phyloP scores from a whole-genome alignment of 2,329 filamentous ascomycete genomes.

The Teratosphaeria destructans region DNA sequence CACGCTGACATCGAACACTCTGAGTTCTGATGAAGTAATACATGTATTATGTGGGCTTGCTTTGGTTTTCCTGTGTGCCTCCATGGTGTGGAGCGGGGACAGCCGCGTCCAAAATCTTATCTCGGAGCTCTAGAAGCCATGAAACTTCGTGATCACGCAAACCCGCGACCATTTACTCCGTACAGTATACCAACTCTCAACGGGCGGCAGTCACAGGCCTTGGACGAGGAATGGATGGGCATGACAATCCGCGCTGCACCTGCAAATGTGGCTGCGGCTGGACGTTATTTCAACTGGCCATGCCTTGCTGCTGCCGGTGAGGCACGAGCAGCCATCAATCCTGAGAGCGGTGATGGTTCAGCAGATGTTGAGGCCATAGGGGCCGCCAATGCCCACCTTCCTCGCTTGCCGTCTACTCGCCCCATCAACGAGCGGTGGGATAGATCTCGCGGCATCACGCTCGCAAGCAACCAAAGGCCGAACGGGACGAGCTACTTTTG shows the following conservation, averaged over 20 bases:
- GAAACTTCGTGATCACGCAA: too few species aligned
- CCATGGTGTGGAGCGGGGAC: too few species aligned
- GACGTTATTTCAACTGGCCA: background rate
- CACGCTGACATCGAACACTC: too few species aligned
- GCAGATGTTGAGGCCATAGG: background rate
- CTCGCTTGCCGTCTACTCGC: conserved; percentile 16
- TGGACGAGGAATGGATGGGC: background rate
- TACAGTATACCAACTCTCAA: too few species aligned
- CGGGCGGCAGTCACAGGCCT: background rate
- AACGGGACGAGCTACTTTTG: background rate
- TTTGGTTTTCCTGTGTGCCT: too few species aligned
- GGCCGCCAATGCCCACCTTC: background rate
- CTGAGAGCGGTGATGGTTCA: background rate
- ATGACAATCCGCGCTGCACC: conserved; percentile 2
- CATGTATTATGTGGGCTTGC: too few species aligned
- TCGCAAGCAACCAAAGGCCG: conserved; percentile 4
- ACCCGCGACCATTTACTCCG: too few species aligned
- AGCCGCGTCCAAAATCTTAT: too few species aligned
- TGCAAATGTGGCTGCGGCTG: conserved; percentile 1
- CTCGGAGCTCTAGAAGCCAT: too few species aligned
- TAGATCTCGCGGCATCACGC: conserved; percentile 17
- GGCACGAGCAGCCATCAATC: background rate
- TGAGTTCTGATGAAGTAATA: too few species aligned
- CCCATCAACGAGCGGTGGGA: conserved; percentile 20
- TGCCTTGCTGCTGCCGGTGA: background rate